Evolutionary conservation across 805 yeast genomes (phyloP).

Genomic region (Pichia exigua): DNA sequence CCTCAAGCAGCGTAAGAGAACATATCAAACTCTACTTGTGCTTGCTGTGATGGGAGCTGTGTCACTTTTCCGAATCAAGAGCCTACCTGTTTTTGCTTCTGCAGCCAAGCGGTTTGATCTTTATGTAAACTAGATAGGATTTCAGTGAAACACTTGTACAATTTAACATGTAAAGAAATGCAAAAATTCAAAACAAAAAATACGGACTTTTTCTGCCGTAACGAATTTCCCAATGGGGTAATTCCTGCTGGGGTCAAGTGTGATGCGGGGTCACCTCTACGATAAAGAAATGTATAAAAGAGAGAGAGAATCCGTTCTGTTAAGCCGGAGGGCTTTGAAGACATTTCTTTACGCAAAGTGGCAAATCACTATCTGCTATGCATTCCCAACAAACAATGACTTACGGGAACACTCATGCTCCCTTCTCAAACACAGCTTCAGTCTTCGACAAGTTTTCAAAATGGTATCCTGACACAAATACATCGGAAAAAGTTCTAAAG

Average conservation of each 20-base stretch:
- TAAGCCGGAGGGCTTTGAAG: background rate
- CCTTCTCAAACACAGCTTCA: constrained; percentile 15
- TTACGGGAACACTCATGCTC: background rate
- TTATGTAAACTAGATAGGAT: background rate
- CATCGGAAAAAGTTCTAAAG: constrained; percentile 27
- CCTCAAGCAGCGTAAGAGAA: constrained; percentile 33
- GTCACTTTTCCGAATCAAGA: background rate
- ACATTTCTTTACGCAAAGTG: background rate
- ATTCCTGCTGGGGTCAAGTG: background rate
- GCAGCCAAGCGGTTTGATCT: background rate
- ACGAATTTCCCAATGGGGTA: background rate
- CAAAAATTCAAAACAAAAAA: background rate
- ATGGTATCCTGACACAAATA: constrained; percentile 26
- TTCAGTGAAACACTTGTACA: too few species aligned
- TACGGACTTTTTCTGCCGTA: background rate
- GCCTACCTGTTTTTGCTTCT: background rate
- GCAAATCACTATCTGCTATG: background rate
- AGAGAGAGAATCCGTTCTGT: background rate
- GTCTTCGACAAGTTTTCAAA: constrained; percentile 38
- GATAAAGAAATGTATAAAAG: background rate
- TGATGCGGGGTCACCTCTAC: background rate
- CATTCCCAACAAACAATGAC: background rate
- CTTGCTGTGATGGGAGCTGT: background rate
- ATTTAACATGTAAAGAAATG: background rate
- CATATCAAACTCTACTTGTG: constrained; percentile 34